Evolutionary conservation across 257 asterid species (phyloP).

Genomic region (Solanum piurae): DNA sequence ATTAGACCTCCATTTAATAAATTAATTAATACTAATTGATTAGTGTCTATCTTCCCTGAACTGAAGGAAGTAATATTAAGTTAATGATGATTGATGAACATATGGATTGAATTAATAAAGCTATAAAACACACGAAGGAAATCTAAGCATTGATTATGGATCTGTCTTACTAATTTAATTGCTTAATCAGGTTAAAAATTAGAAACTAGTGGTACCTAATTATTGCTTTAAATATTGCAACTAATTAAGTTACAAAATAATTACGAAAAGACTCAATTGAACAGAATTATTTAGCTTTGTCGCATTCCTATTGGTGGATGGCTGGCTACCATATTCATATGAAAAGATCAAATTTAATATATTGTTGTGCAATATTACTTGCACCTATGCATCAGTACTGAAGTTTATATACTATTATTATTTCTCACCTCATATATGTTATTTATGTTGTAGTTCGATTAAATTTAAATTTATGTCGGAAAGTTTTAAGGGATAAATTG

Average conservation of each 20-base stretch:
- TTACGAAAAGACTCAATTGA: neutral
- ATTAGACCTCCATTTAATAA: neutral
- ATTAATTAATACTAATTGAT: neutral
- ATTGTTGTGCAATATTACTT: neutral
- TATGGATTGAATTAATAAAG: neutral
- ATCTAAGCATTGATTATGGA: conserved; percentile 2
- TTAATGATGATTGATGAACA: neutral
- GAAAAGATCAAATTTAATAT: neutral
- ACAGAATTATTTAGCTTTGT: neutral
- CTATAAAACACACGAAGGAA: neutral
- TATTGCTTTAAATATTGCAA: neutral
- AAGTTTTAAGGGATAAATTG: accelerated
- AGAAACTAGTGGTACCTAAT: neutral
- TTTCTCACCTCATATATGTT: too few relatives aligned
- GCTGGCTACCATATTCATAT: neutral
- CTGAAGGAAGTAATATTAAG: neutral
- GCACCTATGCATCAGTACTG: neutral
- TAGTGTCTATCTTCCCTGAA: conserved; percentile 1
- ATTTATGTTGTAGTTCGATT: neutral
- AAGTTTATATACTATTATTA: neutral
- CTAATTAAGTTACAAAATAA: neutral
- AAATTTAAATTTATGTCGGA: accelerated
- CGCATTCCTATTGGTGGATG: neutral
- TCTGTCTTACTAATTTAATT: neutral
- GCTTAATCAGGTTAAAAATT: neutral